Conservation (phyloP, 1,139 yeast species). For the Hyphopichia wangnamkhiaoensis region DNA sequence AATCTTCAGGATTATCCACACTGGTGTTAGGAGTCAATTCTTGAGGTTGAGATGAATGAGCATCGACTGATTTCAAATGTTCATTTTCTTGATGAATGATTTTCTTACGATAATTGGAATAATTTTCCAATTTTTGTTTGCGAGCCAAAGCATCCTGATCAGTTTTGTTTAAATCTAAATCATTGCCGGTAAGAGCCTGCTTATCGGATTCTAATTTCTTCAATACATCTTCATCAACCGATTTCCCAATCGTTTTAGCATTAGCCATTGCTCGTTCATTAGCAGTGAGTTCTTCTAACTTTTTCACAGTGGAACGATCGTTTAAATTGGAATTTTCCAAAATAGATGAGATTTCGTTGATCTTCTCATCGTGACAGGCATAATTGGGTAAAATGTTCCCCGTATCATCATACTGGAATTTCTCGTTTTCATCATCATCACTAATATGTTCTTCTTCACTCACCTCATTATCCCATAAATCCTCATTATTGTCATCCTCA, state of each 20-base stretch:
- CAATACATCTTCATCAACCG: slow-evolving; percentile 45
- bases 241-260: slow-evolving; percentile 53
- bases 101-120: slow-evolving; percentile 52
- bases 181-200: slow-evolving; percentile 48
- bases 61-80: slow-evolving; percentile 4
- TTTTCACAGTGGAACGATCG: slow-evolving; percentile 44
- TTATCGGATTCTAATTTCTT: slow-evolving; percentile 41
- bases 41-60: slow-evolving; percentile 1
- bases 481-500: slow-evolving; percentile 16
- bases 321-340: slow-evolving; percentile 45
- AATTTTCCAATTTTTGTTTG: slow-evolving; percentile 45
- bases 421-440: slow-evolving; percentile 59
- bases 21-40: slow-evolving; percentile 4
- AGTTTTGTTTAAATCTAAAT: slow-evolving; percentile 36
- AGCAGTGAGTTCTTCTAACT: slow-evolving; percentile 59
- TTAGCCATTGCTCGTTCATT: slow-evolving; percentile 62
- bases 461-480: slow-evolving; percentile 40
- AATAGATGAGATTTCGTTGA: slow-evolving; percentile 43
- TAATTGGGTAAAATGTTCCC: slow-evolving; percentile 63
- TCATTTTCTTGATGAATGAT: slow-evolving; percentile 51
- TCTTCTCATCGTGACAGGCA: slow-evolving; percentile 51
- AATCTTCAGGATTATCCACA: slow-evolving; percentile 8
- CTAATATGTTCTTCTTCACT: slow-evolving; percentile 71
- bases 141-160: slow-evolving; percentile 52
- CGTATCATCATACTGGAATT: slow-evolving; percentile 61